These are phyloP conservation scores for Flueggea neowawraea DNA, from an alignment of 441 rosid genomes.

Conservation along the genomic window DNA sequence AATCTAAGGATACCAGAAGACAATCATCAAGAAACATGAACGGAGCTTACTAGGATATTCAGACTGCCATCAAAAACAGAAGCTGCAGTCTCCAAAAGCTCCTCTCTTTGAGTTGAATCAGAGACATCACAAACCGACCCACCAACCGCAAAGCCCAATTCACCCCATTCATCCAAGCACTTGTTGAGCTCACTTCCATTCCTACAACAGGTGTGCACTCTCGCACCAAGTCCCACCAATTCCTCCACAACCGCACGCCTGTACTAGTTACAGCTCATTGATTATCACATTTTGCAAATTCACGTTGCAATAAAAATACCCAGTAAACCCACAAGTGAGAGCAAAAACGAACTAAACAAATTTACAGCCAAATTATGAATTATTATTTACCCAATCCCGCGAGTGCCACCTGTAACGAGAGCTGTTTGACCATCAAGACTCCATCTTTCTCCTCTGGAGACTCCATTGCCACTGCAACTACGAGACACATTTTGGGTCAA, in stretches of 20 bases:
- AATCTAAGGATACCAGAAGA: neutral
- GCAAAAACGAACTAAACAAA: neutral
- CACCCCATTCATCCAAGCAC: slow-evolving; percentile 42
- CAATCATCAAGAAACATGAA: neutral
- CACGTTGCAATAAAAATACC: no score
- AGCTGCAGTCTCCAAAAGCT: slow-evolving; percentile 39
- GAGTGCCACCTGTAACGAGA: slow-evolving; percentile 76
- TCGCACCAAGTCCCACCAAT: slow-evolving; percentile 55
- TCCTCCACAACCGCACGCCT: slow-evolving; percentile 80
- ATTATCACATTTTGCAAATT: no score
- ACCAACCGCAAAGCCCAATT: slow-evolving; percentile 32
- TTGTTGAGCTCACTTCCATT: slow-evolving; percentile 39
- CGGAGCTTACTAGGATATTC: slow-evolving; percentile 47
- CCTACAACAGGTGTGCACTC: slow-evolving; percentile 66
- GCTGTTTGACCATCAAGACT: slow-evolving; percentile 60
- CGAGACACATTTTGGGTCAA: neutral
- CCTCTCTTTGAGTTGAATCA: slow-evolving; percentile 33
- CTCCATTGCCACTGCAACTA: slow-evolving; percentile 4
- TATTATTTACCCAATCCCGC: slow-evolving; percentile 54
- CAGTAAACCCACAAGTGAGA: neutral
- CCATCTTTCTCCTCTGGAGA: slow-evolving; percentile 37
- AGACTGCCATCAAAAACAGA: slow-evolving; percentile 50
- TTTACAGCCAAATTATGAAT: no score
- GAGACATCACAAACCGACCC: slow-evolving; percentile 63
- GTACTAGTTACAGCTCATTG: neutral